Percentiles rank a stretch among this genome's conserved stretches.
Evolutionary conservation across 108 stramenopile genomes (phyloP).

Genomic region (Nannochloropsis oceanica): DNA sequence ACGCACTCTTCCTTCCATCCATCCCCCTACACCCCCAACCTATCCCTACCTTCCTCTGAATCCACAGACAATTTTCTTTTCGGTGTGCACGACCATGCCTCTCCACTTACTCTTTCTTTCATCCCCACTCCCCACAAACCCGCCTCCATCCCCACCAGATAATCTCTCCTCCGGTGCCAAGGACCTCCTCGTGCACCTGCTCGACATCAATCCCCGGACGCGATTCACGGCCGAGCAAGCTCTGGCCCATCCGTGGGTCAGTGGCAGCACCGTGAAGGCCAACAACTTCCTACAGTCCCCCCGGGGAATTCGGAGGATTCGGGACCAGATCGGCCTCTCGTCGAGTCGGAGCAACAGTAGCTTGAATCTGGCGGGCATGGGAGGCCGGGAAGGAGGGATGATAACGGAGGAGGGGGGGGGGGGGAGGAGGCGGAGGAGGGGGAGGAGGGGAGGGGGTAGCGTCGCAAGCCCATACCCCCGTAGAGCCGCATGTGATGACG

Average conservation of each 20-base stretch:
- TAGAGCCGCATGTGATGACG: no score
- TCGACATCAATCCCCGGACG: constrained; percentile 62
- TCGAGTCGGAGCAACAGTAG: background rate
- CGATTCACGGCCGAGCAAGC: constrained; percentile 87
- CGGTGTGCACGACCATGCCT: background rate
- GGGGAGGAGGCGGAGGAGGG: no score
- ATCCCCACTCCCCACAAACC: no score
- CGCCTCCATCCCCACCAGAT: no score
- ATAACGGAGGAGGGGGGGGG: no score
- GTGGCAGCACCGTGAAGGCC: background rate
- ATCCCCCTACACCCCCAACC: no score
- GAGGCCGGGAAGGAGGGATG: no score
- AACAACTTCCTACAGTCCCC: constrained; percentile 18
- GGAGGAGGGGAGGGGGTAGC: no score
- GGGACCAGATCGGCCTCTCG: background rate
- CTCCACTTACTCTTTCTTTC: background rate
- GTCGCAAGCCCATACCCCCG: no score
- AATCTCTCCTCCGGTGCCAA: constrained; percentile 73
- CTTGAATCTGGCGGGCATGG: no score
- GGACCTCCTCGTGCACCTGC: constrained; percentile 67
- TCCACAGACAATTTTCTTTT: background rate
- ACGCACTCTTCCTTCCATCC: no score
- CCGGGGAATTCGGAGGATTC: background rate
- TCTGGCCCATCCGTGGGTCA: constrained; percentile 84
- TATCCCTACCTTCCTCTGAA: no score